Evolutionary conservation across 148 eudicot species (phyloP), one percentile per base, ranked within the genome.

Genomic region (Rhododendron henanense): DNA sequence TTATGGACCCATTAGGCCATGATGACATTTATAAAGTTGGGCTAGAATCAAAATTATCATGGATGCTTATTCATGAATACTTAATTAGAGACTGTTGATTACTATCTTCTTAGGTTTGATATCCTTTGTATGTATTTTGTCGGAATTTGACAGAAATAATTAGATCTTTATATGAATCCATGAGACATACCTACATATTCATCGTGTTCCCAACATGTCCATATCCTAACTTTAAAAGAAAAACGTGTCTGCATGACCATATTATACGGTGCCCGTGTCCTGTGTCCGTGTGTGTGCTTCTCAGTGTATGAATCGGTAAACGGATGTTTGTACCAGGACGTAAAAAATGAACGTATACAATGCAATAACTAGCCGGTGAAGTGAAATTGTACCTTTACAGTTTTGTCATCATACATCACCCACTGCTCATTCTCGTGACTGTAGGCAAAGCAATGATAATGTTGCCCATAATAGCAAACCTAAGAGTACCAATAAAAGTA

Each of bases 391-490:
- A 96, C 98, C 99, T 96, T 95, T 82, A 96, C 98, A 65, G 95
- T 96, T 89, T 90, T 91, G 89, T 96, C 99, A 93, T 96, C 99
- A 82, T 95, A 96, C 99, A 96, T 93, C 86, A 96, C 91, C 99
- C 99, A 96, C 85, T 78, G 91, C 59, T 90, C 92, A 87, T 89
- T 93, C 59, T 91, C 96, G 81, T 83, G 91, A 89, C 94, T 93
- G 87, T 93, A 93, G 48, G 99, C 98, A 91, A 96, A 96, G 88
- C 99, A 96, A 90, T 94, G 94, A 86, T 96, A 96, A 89, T 96
- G 99, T 88, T 95, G 98, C 41, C 99, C 99, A 83, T 96, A 96
- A 86, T 96, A 96, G 90, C 99, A 96, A 87, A 95, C 99, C 98
- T 94, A 84, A 44, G 74, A 78, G 63, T n/a, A 16, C 44, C 18